Percentiles rank a stretch among this genome's conserved stretches.
Conservation (phyloP, 2,329 filamentous ascomycete genomes). For the Penicillium sp. region DNA sequence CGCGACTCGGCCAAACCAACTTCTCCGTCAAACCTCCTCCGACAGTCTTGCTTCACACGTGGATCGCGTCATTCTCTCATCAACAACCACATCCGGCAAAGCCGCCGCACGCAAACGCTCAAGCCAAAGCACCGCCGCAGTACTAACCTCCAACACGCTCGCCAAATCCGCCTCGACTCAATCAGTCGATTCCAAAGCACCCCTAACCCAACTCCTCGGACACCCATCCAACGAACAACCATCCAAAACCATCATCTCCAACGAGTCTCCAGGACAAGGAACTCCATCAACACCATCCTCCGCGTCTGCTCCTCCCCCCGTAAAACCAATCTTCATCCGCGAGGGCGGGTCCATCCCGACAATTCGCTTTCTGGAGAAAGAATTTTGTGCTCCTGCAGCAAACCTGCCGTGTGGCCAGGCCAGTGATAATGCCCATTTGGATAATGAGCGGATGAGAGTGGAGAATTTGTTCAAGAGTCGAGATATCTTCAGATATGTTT, state of each 20-base stretch:
- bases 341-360: conserved; percentile 94
- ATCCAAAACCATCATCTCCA: background rate
- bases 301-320: background rate
- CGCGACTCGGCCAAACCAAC: conserved; percentile 14
- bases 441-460: conserved; percentile 87
- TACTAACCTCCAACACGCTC: conserved; percentile 39
- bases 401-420: conserved; percentile 93
- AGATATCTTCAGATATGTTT: conserved; percentile 85
- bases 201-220: conserved; percentile 8
- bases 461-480: conserved; percentile 84
- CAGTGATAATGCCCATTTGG: conserved; percentile 86
- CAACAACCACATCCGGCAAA: conserved; percentile 31
- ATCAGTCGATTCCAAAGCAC: conserved; percentile 6
- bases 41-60: conserved; percentile 38
- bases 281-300: background rate
- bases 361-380: conserved; percentile 89
- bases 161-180: conserved; percentile 21
- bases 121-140: conserved; percentile 17
- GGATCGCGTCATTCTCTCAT: conserved; percentile 36
- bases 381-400: conserved; percentile 83
- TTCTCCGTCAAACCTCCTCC: conserved; percentile 31
- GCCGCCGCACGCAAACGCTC: conserved; percentile 24
- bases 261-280: background rate
- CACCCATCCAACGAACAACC: conserved; percentile 1
- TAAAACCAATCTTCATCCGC: conserved; percentile 75